A percentile compares a stretch with the other conserved stretches of the same genome.
These are phyloP conservation scores for Cucumis sativus DNA, from an alignment of 306 rosid genomes.

Conservation along the genomic window DNA sequence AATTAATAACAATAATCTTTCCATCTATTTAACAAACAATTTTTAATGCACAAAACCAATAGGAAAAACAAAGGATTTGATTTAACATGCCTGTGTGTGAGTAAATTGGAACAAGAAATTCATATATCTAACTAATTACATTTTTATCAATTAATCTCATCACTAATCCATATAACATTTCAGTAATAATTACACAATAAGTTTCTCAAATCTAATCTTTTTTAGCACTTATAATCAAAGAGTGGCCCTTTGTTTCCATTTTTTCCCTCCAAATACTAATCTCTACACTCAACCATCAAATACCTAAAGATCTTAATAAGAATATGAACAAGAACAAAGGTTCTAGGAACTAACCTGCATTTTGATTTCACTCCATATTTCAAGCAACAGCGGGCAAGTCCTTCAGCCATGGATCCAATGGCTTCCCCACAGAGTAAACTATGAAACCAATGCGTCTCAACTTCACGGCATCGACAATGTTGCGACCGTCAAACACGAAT, in stretches of 20 bases:
- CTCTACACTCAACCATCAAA: background rate
- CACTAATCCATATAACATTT: background rate
- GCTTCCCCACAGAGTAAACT: slow-evolving; percentile 3
- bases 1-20: too few species aligned
- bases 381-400: slow-evolving; percentile 13
- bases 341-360: background rate
- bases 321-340: background rate
- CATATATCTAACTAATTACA: too few species aligned
- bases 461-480: background rate
- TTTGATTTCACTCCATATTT: background rate
- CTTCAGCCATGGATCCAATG: background rate
- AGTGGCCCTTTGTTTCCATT: background rate
- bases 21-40: too few species aligned
- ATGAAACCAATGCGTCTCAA: background rate
- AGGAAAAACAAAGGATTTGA: too few species aligned
- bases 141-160: background rate
- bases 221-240: background rate
- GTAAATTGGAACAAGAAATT: too few species aligned
- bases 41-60: too few species aligned
- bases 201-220: background rate
- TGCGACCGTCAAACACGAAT: background rate
- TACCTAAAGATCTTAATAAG: background rate
- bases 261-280: background rate
- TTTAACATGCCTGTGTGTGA: too few species aligned
- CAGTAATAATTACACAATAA: background rate